Conservation (phyloP, 139 green algal genomes). For the Chlorokybus atmophyticus region DNA sequence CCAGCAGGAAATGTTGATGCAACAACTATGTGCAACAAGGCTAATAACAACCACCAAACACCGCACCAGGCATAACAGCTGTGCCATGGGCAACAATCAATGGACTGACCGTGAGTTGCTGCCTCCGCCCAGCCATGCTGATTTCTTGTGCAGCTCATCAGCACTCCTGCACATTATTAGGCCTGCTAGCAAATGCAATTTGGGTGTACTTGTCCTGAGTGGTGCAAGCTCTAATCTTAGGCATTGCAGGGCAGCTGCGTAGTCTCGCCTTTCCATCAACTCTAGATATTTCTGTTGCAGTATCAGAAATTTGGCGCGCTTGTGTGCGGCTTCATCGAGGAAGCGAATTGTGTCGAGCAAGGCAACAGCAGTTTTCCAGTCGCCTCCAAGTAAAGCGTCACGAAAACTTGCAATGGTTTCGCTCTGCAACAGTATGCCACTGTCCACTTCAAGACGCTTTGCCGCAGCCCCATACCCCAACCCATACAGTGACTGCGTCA, state of each 20-base stretch:
- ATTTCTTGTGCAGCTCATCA: too few species aligned
- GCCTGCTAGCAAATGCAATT: too few species aligned
- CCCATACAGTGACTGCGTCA: neutral
- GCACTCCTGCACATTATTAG: too few species aligned
- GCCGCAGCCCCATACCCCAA: constrained; percentile 8
- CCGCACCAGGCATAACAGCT: neutral
- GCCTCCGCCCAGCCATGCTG: too few species aligned
- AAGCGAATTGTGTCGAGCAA: constrained; percentile 10
- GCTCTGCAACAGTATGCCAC: constrained; percentile 15
- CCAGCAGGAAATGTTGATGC: neutral
- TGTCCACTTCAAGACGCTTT: constrained; percentile 20
- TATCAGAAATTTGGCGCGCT: constrained; percentile 19
- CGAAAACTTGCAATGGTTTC: constrained; percentile 16
- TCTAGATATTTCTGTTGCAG: constrained; percentile 32
- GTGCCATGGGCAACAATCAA: too few species aligned
- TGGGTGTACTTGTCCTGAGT: too few species aligned
- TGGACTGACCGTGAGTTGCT: too few species aligned
- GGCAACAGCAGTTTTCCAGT: constrained; percentile 14
- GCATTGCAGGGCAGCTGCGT: too few species aligned
- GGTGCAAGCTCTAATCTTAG: too few species aligned
- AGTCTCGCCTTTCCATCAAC: constrained; percentile 13
- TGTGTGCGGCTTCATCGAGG: neutral
- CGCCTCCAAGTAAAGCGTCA: constrained; percentile 14
- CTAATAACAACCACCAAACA: neutral
- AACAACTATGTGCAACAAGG: neutral